phyloP scores from a whole-genome alignment of 371 early-diverging fungal genomes.

The Syncephalastrum racemosum region DNA sequence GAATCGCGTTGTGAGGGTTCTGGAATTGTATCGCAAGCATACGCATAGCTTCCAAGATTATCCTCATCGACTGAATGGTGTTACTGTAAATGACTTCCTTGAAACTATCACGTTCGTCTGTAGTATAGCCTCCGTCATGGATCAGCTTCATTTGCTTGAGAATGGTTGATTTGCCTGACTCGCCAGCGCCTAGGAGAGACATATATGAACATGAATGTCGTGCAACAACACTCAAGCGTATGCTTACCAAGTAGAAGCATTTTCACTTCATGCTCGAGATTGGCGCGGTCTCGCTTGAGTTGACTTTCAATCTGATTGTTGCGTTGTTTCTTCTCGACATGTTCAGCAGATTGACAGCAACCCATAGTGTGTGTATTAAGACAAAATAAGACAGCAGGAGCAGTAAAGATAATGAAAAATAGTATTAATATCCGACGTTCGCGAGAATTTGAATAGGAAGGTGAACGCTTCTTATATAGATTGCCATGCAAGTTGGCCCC shows the following conservation, averaged over 20 bases:
- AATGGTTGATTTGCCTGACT: conserved; percentile 96
- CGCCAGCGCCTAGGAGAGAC: conserved; percentile 85
- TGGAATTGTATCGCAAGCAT: conserved; percentile 65
- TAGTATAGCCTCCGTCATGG: conserved; percentile 88
- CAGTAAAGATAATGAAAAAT: not conserved
- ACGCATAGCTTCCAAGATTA: conserved; percentile 88
- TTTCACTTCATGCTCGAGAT: conserved; percentile 88
- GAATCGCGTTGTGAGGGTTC: conserved; percentile 61
- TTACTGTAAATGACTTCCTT: conserved; percentile 91
- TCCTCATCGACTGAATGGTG: conserved; percentile 87
- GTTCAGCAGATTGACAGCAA: conserved; percentile 84
- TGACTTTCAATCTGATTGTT: conserved; percentile 91
- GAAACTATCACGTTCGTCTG: conserved; percentile 84
- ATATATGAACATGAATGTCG: not conserved
- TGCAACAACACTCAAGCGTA: not conserved
- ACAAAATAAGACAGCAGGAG: conserved; percentile 7
- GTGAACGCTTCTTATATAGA: no score
- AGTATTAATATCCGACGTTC: conserved; percentile 8
- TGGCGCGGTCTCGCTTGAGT: conserved; percentile 76
- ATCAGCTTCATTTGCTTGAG: conserved; percentile 97
- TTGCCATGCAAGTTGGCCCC: no score
- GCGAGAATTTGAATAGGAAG: conserved; percentile 5
- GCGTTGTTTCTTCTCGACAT: conserved; percentile 75
- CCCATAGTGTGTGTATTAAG: conserved; percentile 73
- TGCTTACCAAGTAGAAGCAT: conserved; percentile 87